A percentile compares a stretch with the other conserved stretches of the same genome.
phyloP scores from a whole-genome alignment of 163 green algal genomes.

The Chlamydomonas reinhardtii region DNA sequence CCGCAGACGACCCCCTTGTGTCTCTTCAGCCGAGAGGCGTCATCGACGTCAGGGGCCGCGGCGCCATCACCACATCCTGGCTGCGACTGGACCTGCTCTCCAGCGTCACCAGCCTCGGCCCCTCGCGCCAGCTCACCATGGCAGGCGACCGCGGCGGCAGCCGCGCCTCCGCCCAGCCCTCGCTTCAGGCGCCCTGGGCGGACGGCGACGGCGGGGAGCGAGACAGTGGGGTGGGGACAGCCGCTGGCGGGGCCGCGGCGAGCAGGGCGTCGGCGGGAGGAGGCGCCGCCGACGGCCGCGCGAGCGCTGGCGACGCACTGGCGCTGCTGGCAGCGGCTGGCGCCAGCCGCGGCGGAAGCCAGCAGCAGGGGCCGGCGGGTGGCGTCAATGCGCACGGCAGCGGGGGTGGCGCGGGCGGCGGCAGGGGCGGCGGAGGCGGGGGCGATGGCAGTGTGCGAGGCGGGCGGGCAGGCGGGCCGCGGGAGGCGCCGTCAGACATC shows the following conservation, averaged over 20 bases:
- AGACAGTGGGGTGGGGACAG: too few relatives aligned
- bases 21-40: slow-evolving; percentile 27
- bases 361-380: too few relatives aligned
- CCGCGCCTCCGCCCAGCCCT: neutral
- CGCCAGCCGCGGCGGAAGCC: neutral
- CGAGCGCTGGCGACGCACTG: too few relatives aligned
- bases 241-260: too few relatives aligned
- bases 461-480: too few relatives aligned
- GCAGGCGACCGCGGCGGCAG: neutral
- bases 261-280: too few relatives aligned
- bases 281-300: too few relatives aligned
- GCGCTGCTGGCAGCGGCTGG: too few relatives aligned
- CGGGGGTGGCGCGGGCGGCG: neutral
- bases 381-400: neutral
- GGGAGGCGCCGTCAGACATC: slow-evolving; percentile 8
- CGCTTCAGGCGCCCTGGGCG: too few relatives aligned
- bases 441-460: too few relatives aligned
- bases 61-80: slow-evolving; percentile 45
- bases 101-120: neutral
- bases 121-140: neutral
- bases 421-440: neutral
- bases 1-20: neutral
- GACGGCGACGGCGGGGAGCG: neutral
- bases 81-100: slow-evolving; percentile 22
- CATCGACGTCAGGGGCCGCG: slow-evolving; percentile 43